Evolutionary conservation across 768 basidiomycete genomes (phyloP).

Genomic region (Boletus sp.): DNA sequence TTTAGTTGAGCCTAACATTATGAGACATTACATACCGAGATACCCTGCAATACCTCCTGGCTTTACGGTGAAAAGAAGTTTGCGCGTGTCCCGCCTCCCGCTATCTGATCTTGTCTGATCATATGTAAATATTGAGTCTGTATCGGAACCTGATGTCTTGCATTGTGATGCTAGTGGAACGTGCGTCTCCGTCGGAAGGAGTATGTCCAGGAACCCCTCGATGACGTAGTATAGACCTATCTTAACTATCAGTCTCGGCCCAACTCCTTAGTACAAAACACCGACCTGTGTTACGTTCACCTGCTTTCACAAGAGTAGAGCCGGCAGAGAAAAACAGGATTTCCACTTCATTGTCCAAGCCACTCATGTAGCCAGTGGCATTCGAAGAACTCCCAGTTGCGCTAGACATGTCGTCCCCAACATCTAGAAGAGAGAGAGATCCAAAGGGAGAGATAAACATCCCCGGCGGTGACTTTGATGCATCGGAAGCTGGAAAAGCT

Average conservation of each 20-base stretch:
- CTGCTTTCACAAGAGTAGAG: constrained; percentile 79
- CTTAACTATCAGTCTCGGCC: neutral
- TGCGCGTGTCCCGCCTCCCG: constrained; percentile 42
- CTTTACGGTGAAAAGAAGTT: constrained; percentile 89
- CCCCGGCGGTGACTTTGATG: constrained; percentile 32
- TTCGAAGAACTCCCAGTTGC: constrained; percentile 57
- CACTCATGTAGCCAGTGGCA: constrained; percentile 59
- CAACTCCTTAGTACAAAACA: neutral
- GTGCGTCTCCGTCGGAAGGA: constrained; percentile 48
- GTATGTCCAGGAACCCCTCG: constrained; percentile 92
- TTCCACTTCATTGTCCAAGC: constrained; percentile 94
- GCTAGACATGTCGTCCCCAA: constrained; percentile 67
- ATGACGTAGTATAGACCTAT: constrained; percentile 89
- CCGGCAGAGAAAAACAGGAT: constrained; percentile 91
- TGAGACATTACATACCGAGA: constrained; percentile 53
- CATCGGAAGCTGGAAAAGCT: constrained; percentile 48
- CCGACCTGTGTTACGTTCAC: constrained; percentile 81
- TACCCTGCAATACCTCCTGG: constrained; percentile 98
- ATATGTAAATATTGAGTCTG: constrained; percentile 38
- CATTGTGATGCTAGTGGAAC: constrained; percentile 11
- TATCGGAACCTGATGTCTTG: constrained; percentile 25
- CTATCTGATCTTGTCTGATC: constrained; percentile 28
- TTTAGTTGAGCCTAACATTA: neutral
- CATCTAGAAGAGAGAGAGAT: constrained; percentile 68
- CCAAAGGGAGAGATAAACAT: constrained; percentile 65